These are phyloP conservation scores for Pleodorina starrii DNA, from an alignment of 139 green algal species.

Conservation along the genomic window DNA sequence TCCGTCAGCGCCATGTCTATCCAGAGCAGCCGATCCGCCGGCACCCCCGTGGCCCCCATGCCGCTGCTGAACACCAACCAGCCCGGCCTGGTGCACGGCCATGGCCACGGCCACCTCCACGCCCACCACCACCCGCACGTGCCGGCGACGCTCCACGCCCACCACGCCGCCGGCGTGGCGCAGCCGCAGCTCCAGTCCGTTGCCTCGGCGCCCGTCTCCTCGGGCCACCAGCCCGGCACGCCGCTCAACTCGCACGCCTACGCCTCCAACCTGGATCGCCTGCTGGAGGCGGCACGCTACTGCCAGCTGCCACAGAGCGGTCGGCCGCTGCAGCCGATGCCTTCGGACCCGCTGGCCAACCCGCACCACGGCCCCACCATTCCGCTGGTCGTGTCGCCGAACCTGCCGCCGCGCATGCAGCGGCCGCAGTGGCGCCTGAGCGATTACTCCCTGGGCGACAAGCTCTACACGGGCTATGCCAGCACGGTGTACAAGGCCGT, in stretches of 20 bases:
- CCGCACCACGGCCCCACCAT: slow-evolving; percentile 55
- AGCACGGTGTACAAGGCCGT: slow-evolving; percentile 69
- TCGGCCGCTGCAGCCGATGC: slow-evolving; percentile 49
- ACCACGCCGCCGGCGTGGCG: background rate
- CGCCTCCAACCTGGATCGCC: slow-evolving; percentile 55
- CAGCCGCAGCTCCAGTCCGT: background rate
- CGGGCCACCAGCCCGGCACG: slow-evolving; percentile 18
- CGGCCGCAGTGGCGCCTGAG: slow-evolving; percentile 65
- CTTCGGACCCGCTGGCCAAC: slow-evolving; percentile 46
- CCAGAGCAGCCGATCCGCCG: slow-evolving; percentile 33
- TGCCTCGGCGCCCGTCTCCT: background rate
- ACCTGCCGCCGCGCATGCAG: slow-evolving; percentile 69
- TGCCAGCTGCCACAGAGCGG: slow-evolving; percentile 53
- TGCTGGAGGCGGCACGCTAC: slow-evolving; percentile 51
- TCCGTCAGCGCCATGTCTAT: slow-evolving; percentile 24
- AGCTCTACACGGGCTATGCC: slow-evolving; percentile 75
- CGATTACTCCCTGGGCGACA: slow-evolving; percentile 68
- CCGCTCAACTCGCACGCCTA: slow-evolving; percentile 44
- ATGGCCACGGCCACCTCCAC: slow-evolving; percentile 16
- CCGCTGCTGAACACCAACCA: slow-evolving; percentile 17
- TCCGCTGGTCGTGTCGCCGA: slow-evolving; percentile 57
- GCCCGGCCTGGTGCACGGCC: background rate
- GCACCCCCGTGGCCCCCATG: slow-evolving; percentile 34
- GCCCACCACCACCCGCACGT: background rate
- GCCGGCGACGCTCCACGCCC: background rate